Evolutionary conservation across 805 yeast genomes (phyloP), one percentile per base, ranked within the genome.

Genomic region (Kuraishia hungarica): DNA sequence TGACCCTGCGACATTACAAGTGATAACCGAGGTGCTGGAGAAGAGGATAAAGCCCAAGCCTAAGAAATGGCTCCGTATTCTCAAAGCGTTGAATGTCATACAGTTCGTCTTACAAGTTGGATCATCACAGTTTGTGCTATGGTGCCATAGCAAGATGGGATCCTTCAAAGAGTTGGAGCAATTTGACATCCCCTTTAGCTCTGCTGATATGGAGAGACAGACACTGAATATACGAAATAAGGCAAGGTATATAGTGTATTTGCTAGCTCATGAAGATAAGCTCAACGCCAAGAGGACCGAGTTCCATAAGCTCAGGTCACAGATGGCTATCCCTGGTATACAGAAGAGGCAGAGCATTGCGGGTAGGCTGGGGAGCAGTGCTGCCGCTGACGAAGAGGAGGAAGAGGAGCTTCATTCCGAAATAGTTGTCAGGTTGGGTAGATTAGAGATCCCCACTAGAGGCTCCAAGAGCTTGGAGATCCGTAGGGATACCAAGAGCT

Each of bases 71-170:
- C 60, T 73, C 10, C 73, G 70, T 35, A 61, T 80, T 0, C 61
- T 81, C 53, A 83, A 83, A 62, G 73, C 81, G 1, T 63, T 82
- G 19, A 79, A 87, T 0, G 74, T 83, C 15, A 68, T 81, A 2
- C 70, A 78, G 35, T 82, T 79, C 57, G 61, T 81, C 39, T 58
- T 82, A 20, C 77, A 81, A 56, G 77, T 80, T 46, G 87, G 87
- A 0, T 79, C 86, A 0, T 64, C 62, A 26, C 78, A 72, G 19
- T 82, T 81, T 63, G 69, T 77, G 13, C 58, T 66, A 4, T 82
- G 86, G 83, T 59, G 75, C 56, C 70, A 70, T 54, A 67, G 74
- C 47, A 77, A 76, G 61, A 67, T 64, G 56, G 76, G 64, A 46
- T 46, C 62, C 1, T 51, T 72, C n/a, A 54, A 62, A 1, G 53